Percentiles rank a stretch among this genome's conserved stretches.
phyloP scores from a whole-genome alignment of 371 early-diverging fungal species.

The Apophysomyces trapeziformis region DNA sequence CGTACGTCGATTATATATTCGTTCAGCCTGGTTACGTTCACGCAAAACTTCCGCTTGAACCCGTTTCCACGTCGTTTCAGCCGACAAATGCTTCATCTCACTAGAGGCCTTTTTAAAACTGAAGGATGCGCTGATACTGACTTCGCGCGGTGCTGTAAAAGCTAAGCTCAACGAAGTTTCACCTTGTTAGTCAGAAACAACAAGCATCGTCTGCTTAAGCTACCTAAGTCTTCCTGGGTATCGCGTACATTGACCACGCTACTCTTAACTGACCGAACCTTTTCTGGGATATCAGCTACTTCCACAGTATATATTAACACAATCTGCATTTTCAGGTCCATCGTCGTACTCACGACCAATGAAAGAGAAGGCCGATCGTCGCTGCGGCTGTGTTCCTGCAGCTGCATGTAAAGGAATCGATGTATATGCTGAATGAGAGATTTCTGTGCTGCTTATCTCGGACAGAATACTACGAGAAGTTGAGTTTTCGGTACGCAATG shows the following conservation, averaged over 20 bases:
- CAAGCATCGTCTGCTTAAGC: background rate
- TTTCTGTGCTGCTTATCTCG: background rate
- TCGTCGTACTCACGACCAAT: background rate
- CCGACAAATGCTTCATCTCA: slow-evolving; percentile 23
- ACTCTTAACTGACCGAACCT: background rate
- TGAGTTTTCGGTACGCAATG: background rate
- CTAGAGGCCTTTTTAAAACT: background rate
- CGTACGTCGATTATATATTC: slow-evolving; percentile 19
- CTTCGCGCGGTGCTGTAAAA: background rate
- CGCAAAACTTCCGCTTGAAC: slow-evolving; percentile 24
- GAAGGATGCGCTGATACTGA: background rate
- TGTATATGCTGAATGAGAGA: background rate
- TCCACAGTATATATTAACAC: background rate
- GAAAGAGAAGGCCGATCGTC: background rate
- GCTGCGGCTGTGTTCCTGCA: background rate
- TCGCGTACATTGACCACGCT: background rate
- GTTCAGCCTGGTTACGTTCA: slow-evolving; percentile 17
- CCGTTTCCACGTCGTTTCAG: slow-evolving; percentile 24
- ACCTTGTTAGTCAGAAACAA: background rate
- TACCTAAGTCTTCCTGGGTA: slow-evolving; percentile 5
- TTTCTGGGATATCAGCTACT: background rate
- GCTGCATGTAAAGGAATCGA: background rate
- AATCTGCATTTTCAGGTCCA: background rate
- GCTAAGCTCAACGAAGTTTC: background rate
- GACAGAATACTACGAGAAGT: background rate